phyloP scores from a whole-genome alignment of 805 yeast genomes.

The Nakazawaea wickerhamii region DNA sequence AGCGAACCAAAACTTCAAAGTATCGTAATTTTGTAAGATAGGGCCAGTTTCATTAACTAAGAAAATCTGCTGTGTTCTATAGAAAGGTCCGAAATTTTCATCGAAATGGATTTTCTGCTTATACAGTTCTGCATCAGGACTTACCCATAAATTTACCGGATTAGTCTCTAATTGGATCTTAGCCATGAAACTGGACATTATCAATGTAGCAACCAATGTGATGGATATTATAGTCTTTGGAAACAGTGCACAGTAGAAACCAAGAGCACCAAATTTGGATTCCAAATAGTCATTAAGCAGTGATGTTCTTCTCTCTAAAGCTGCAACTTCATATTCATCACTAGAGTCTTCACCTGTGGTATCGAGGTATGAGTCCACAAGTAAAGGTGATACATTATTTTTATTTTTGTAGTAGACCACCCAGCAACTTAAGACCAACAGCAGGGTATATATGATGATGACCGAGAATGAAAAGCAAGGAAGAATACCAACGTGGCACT shows the following conservation, averaged over 20 bases:
- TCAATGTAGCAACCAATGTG: conserved; percentile 34
- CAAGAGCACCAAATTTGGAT: conserved; percentile 42
- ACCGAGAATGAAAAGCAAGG: conserved; percentile 73
- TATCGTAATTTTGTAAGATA: conserved; percentile 60
- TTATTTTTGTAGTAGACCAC: neutral
- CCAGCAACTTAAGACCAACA: neutral
- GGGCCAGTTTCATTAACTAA: conserved; percentile 64
- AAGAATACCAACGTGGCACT: conserved; percentile 53
- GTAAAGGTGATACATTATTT: neutral
- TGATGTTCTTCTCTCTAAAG: conserved; percentile 30
- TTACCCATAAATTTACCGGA: conserved; percentile 89
- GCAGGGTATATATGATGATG: conserved; percentile 39
- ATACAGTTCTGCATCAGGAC: conserved; percentile 65
- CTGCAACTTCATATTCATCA: neutral
- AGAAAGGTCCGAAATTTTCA: conserved; percentile 84
- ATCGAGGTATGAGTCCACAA: conserved; percentile 2
- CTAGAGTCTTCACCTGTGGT: conserved; percentile 10
- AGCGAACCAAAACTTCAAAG: conserved; percentile 84
- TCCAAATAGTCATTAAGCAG: conserved; percentile 44
- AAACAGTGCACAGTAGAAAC: conserved; percentile 52
- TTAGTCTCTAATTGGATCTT: conserved; percentile 61
- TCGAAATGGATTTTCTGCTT: conserved; percentile 68
- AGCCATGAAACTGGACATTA: conserved; percentile 47
- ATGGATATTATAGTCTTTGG: conserved; percentile 51
- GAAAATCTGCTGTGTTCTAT: conserved; percentile 79